phyloP scores from a whole-genome alignment of 768 basidiomycete species.

The Leccinum subgranulosum region DNA sequence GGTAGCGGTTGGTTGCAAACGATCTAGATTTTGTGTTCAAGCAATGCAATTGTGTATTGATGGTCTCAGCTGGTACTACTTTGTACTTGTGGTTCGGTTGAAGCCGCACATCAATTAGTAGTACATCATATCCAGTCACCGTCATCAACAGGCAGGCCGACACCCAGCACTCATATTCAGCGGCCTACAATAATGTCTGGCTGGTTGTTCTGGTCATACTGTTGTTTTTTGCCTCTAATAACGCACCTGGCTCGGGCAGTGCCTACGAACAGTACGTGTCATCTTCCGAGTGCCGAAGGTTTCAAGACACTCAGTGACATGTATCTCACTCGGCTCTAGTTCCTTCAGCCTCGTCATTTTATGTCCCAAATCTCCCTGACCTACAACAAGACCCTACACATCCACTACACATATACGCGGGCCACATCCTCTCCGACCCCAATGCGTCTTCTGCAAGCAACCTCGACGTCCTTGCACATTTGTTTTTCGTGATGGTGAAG shows the following conservation, averaged over 20 bases:
- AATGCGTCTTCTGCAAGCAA: conserved; percentile 44
- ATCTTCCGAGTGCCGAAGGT: background rate
- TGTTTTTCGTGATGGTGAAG: conserved; percentile 89
- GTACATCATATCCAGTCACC: background rate
- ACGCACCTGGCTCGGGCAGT: conserved; percentile 22
- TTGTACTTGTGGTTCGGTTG: background rate
- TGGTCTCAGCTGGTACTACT: too few relatives aligned
- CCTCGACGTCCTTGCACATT: conserved; percentile 69
- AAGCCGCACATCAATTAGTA: background rate
- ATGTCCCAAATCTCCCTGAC: conserved; percentile 72
- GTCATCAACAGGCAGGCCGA: background rate
- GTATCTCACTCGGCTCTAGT: conserved; percentile 35
- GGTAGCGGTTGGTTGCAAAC: background rate
- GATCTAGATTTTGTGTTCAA: background rate
- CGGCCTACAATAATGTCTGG: conserved; percentile 5
- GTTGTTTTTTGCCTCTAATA: conserved; percentile 18
- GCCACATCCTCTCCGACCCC: conserved; percentile 81
- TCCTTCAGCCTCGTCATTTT: conserved; percentile 82
- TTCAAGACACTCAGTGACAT: background rate
- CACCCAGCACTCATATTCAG: background rate
- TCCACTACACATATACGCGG: conserved; percentile 79
- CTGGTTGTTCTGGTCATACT: conserved; percentile 9
- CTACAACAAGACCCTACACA: conserved; percentile 68
- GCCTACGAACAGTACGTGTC: conserved; percentile 41
- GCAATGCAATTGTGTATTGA: too few relatives aligned